Evolutionary conservation across 148 eudicot species (phyloP), one percentile per base, ranked within the genome.

Genomic region (Mesembryanthemum crystallinum): DNA sequence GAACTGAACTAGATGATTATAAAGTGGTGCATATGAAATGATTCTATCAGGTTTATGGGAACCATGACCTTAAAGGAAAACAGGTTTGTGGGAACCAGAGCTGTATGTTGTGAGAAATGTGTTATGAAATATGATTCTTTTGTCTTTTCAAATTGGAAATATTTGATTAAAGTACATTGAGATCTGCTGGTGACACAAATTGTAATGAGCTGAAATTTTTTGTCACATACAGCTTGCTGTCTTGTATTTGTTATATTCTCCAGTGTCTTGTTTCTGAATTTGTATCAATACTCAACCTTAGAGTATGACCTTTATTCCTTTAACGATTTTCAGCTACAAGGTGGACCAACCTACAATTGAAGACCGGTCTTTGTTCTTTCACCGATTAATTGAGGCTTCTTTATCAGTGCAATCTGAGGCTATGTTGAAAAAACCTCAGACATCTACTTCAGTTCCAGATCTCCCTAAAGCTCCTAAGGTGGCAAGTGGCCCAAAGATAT

Each of bases 381-480:
- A 88, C 71, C 88, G 89, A 72, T 82, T 96, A 73, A 88, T 85
- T 72, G 93, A 88, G 85, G 91, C 91, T 55, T 91, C 90, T 67
- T 81, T 96, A 81, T 96, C 99, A 27, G 84, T 96, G 57, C 83
- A 86, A 72, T 78, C 85, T 25, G 92, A 89, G 78, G 85, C 81
- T 64, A 62, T 58, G 71, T 73, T 67, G 58, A 75, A 74, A 49
- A 82, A 83, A 32, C 84, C 86, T 1, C 61, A 83, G 77, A 81
- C 81, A 76, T 77, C 85, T 2, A 79, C 69, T 55, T 80, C 89
- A 69, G 78, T 79, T 79, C 82, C 88, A 49, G 98, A 96, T 77
- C 97, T 96, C 35, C 92, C 91, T 43, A 96, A 91, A 83, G 99
- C 94, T 57, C 99, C 99, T 77, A 92, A 89, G 79, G 88, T 92